phyloP scores from a whole-genome alignment of 2,329 filamentous ascomycete genomes.

The Fusarium miscanthi region DNA sequence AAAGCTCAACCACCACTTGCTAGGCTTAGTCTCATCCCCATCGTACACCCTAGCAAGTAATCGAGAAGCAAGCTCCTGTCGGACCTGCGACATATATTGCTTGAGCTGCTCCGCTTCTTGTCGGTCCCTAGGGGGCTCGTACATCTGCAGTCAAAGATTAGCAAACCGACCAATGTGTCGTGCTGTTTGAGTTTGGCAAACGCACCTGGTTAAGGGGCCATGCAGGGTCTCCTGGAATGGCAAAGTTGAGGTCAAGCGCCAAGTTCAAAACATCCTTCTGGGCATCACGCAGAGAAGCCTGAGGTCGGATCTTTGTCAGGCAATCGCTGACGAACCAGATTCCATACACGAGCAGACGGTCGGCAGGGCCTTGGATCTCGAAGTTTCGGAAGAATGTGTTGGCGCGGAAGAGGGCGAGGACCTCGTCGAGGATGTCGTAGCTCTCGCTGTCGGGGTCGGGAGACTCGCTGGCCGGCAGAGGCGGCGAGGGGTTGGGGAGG shows the following conservation, averaged over 20 bases:
- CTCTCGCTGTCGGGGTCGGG: constrained; percentile 88
- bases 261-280: constrained; percentile 86
- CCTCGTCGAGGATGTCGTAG: constrained; percentile 96
- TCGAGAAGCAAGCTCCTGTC: constrained; percentile 87
- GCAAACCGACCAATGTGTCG: not conserved
- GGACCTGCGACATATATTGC: constrained; percentile 91
- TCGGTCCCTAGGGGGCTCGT: constrained; percentile 86
- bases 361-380: constrained; percentile 95
- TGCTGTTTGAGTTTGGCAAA: constrained; percentile 2
- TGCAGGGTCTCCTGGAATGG: constrained; percentile 90
- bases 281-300: constrained; percentile 68
- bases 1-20: constrained; percentile 98
- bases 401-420: constrained; percentile 90
- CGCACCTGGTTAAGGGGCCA: constrained; percentile 90
- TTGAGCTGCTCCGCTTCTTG: constrained; percentile 90
- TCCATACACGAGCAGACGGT: constrained; percentile 94
- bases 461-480: constrained; percentile 69
- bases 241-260: constrained; percentile 92
- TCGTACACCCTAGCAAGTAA: constrained; percentile 89
- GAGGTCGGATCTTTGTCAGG: constrained; percentile 85
- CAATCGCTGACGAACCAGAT: constrained; percentile 96
- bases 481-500: constrained; percentile 69
- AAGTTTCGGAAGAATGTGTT: constrained; percentile 99
- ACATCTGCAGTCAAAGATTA: constrained; percentile 67
- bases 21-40: constrained; percentile 77